phyloP scores from a whole-genome alignment of 163 green algal genomes.

The Chlamydomonas reinhardtii region DNA sequence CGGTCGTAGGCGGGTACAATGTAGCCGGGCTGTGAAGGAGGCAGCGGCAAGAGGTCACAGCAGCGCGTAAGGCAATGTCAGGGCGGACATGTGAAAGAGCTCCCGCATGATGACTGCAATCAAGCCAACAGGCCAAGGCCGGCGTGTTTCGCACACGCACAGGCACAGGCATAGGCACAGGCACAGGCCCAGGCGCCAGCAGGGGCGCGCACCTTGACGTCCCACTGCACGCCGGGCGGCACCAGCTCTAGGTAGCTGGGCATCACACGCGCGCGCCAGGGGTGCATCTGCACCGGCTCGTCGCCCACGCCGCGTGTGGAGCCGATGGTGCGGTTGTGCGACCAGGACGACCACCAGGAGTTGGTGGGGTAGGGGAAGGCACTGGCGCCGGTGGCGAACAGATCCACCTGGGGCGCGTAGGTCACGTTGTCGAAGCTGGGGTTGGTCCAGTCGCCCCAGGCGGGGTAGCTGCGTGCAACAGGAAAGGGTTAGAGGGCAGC shows the following conservation, averaged over 20 bases:
- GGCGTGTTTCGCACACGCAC: too few relatives aligned
- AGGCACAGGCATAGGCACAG: too few relatives aligned
- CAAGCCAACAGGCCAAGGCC: too few relatives aligned
- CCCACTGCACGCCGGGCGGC: neutral
- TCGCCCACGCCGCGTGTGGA: neutral
- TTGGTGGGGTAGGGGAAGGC: conserved; percentile 42
- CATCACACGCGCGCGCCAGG: neutral
- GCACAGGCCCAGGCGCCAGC: too few relatives aligned
- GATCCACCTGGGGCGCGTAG: too few relatives aligned
- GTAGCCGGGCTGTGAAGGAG: neutral
- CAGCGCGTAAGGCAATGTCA: too few relatives aligned
- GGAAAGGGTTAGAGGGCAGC: too few relatives aligned
- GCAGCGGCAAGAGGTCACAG: too few relatives aligned
- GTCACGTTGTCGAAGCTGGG: too few relatives aligned
- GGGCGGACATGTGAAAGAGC: too few relatives aligned
- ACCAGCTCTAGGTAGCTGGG: neutral
- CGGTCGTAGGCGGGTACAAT: conserved; percentile 13
- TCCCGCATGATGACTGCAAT: too few relatives aligned
- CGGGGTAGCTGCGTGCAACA: too few relatives aligned
- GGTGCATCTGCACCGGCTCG: conserved; percentile 29
- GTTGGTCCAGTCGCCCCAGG: neutral
- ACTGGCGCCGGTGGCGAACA: neutral
- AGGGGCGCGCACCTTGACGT: neutral
- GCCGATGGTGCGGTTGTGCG: neutral
- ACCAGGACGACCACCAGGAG: conserved; percentile 20